Percentiles rank a stretch among this genome's conserved stretches.
These are phyloP conservation scores for Colletotrichum euphorbiae DNA, from an alignment of 2,329 filamentous ascomycete genomes.

Conservation along the genomic window DNA sequence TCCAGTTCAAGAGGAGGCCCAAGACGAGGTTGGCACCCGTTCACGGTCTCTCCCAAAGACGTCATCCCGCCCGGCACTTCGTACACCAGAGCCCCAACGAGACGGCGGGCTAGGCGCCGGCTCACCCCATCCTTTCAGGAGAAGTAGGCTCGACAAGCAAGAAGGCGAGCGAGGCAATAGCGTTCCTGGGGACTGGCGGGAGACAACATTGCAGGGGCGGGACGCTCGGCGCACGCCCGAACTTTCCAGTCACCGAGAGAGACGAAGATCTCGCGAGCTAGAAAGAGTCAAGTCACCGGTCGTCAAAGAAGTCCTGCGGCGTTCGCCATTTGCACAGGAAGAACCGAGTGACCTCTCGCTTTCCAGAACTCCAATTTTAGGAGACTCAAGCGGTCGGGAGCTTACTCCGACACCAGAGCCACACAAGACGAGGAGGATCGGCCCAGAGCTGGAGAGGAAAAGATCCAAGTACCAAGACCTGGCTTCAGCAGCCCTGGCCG, in stretches of 20 bases:
- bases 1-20: conserved; percentile 63
- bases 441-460: conserved; percentile 40
- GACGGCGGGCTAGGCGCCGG: conserved; percentile 63
- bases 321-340: conserved; percentile 39
- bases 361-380: conserved; percentile 53
- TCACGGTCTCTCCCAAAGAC: conserved; percentile 33
- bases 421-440: conserved; percentile 51
- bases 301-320: conserved; percentile 44
- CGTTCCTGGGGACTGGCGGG: conserved; percentile 62
- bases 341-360: conserved; percentile 46
- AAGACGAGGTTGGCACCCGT: conserved; percentile 57
- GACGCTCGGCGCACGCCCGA: conserved; percentile 41
- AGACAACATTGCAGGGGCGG: conserved; percentile 43
- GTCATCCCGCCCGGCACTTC: conserved; percentile 39
- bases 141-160: conserved; percentile 47
- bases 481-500: conserved; percentile 48
- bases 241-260: conserved; percentile 40
- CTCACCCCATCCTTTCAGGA: conserved; percentile 56
- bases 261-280: conserved; percentile 37
- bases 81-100: conserved; percentile 54
- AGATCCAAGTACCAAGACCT: conserved; percentile 45
- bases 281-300: conserved; percentile 30
- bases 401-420: conserved; percentile 56
- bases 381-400: conserved; percentile 51
- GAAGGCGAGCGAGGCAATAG: conserved; percentile 64